Evolutionary conservation across 1,284 basidiomycete species (phyloP).

Genomic region (Pseudozyma sp.): DNA sequence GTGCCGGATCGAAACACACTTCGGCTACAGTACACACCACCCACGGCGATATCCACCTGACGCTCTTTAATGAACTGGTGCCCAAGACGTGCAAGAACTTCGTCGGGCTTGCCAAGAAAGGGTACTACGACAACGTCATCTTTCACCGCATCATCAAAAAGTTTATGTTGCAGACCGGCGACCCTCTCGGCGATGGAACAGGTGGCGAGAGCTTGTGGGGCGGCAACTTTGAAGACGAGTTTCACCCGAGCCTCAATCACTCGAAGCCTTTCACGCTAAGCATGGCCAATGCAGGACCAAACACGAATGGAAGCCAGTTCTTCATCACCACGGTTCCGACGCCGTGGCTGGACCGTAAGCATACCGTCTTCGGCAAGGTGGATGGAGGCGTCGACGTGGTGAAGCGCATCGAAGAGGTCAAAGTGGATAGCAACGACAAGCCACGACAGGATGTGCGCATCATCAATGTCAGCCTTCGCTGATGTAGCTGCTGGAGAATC

Average conservation of each 20-base stretch:
- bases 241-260: conserved; percentile 84
- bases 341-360: conserved; percentile 82
- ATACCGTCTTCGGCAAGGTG: conserved; percentile 74
- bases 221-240: conserved; percentile 88
- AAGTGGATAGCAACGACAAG: conserved; percentile 70
- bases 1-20: conserved; percentile 17
- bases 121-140: conserved; percentile 92
- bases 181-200: conserved; percentile 95
- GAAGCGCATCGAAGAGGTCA: conserved; percentile 84
- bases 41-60: conserved; percentile 86
- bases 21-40: conserved; percentile 91
- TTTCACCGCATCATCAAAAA: conserved; percentile 99
- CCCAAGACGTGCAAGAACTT: conserved; percentile 98
- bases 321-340: conserved; percentile 97
- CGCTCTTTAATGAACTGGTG: conserved; percentile 88
- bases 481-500: background rate
- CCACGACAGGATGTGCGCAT: conserved; percentile 57
- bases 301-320: conserved; percentile 96
- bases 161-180: conserved; percentile 99
- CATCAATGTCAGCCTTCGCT: conserved; percentile 44
- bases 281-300: conserved; percentile 97
- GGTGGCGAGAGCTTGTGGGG: conserved; percentile 96
- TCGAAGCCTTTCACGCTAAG: conserved; percentile 96
- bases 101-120: conserved; percentile 87
- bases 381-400: conserved; percentile 73